Evolutionary conservation across 2,329 filamentous ascomycete genomes (phyloP).

Genomic region (Chrysoporthe austroafricana): DNA sequence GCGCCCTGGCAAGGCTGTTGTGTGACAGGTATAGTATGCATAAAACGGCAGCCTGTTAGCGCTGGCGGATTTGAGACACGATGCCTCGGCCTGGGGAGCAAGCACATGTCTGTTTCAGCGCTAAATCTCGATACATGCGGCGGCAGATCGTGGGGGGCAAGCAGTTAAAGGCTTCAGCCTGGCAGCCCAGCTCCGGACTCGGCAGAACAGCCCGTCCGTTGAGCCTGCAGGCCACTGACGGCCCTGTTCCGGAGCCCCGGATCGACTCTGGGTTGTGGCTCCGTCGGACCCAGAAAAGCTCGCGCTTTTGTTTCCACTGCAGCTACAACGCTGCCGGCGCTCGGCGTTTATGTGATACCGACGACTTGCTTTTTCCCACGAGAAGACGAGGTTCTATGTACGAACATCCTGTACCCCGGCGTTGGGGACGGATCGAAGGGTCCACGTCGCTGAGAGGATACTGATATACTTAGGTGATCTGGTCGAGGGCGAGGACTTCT

Average conservation of each 20-base stretch:
- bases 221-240: not conserved
- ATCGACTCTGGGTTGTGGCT: not conserved
- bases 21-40: not conserved
- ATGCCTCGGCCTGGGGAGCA: not conserved
- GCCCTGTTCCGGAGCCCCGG: not conserved
- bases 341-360: not conserved
- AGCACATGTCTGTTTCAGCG: not conserved
- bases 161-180: not conserved
- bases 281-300: not conserved
- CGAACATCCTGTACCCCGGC: too few species aligned
- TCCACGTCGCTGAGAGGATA: too few species aligned
- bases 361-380: not conserved
- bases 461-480: not conserved
- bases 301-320: not conserved
- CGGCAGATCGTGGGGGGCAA: not conserved
- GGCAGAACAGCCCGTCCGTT: not conserved
- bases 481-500: not conserved
- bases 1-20: not conserved
- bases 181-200: not conserved
- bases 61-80: too few species aligned
- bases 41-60: not conserved
- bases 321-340: not conserved
- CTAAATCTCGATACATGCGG: not conserved
- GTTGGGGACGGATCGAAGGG: too few species aligned
- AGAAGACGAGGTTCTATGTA: not conserved